Conservation (phyloP, 345 rosid genomes). For the Syzygium grande region DNA sequence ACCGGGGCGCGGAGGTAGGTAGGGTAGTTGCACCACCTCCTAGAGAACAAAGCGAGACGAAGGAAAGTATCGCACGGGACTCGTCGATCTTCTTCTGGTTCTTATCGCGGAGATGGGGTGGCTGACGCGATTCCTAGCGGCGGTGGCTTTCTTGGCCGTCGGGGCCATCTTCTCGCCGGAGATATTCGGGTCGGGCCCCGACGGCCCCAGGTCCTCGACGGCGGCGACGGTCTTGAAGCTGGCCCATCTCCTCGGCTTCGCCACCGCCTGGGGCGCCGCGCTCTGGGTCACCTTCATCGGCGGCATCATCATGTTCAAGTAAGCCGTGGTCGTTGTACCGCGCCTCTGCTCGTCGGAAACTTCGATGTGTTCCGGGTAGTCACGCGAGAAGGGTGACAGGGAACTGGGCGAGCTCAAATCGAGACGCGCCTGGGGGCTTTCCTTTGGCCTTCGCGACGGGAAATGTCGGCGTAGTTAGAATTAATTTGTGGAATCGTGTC, state of each 20-base stretch:
- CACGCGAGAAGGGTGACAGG: background rate
- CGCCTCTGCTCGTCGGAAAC: background rate
- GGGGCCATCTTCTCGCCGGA: constrained; percentile 89
- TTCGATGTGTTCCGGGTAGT: background rate
- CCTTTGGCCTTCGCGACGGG: background rate
- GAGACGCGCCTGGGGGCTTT: background rate
- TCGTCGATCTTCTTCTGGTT: no score
- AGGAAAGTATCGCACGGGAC: no score
- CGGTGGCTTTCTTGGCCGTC: constrained; percentile 65
- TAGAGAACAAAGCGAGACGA: no score
- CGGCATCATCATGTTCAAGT: constrained; percentile 99
- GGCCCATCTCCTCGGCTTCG: constrained; percentile 80
- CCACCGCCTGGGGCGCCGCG: constrained; percentile 95
- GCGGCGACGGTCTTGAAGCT: constrained; percentile 53
- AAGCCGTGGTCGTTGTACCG: background rate
- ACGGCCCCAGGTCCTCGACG: constrained; percentile 3
- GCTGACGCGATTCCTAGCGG: constrained; percentile 58
- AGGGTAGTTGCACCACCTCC: no score
- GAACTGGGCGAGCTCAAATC: background rate
- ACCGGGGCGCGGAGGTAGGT: no score
- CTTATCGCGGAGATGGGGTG: constrained; percentile 50
- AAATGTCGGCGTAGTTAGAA: background rate
- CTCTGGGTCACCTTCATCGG: constrained; percentile 99
- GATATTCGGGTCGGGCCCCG: constrained; percentile 66
- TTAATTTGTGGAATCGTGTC: background rate